Conservation (phyloP, 2,329 filamentous ascomycete species). For the Epichloe uncinata region DNA sequence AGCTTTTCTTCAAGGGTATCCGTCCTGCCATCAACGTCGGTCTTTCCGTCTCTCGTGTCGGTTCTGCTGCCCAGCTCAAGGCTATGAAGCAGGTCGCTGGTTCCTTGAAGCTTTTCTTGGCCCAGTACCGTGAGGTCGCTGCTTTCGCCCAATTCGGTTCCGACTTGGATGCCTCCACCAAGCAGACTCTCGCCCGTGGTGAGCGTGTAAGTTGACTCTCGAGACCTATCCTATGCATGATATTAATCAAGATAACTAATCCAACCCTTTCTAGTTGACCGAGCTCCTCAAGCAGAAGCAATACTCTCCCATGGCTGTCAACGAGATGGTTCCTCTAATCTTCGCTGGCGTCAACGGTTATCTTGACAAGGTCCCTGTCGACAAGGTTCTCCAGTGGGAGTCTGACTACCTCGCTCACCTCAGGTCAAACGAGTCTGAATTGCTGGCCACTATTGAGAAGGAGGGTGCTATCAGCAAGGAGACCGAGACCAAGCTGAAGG, state of each 20-base stretch:
- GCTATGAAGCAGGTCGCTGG: constrained; percentile 99
- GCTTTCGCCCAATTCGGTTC: constrained; percentile 99
- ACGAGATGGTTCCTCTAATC: constrained; percentile 99
- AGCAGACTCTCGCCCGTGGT: constrained; percentile 96
- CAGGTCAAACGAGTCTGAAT: constrained; percentile 75
- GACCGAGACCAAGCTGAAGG: constrained; percentile 68
- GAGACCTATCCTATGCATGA: background rate
- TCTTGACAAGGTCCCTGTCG: constrained; percentile 78
- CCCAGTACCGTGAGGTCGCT: constrained; percentile 99
- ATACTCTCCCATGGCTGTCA: constrained; percentile 95
- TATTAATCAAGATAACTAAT: background rate
- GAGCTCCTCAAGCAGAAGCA: constrained; percentile 99
- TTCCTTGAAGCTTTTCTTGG: constrained; percentile 99
- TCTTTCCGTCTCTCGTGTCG: constrained; percentile 99
- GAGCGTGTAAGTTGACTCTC: constrained; percentile 62
- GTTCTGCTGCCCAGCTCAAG: constrained; percentile 98
- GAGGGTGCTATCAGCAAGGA: constrained; percentile 96
- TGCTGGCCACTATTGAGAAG: constrained; percentile 81
- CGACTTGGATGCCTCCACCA: constrained; percentile 95
- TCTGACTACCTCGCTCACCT: constrained; percentile 85
- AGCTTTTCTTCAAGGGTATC: constrained; percentile 99
- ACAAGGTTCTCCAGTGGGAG: constrained; percentile 90
- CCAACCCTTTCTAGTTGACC: constrained; percentile 45
- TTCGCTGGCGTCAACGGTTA: constrained; percentile 97
- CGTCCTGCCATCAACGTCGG: constrained; percentile 99